Evolutionary conservation across 805 yeast genomes (phyloP), one percentile per base, ranked within the genome.

Genomic region (Cyberlindnera maritima): DNA sequence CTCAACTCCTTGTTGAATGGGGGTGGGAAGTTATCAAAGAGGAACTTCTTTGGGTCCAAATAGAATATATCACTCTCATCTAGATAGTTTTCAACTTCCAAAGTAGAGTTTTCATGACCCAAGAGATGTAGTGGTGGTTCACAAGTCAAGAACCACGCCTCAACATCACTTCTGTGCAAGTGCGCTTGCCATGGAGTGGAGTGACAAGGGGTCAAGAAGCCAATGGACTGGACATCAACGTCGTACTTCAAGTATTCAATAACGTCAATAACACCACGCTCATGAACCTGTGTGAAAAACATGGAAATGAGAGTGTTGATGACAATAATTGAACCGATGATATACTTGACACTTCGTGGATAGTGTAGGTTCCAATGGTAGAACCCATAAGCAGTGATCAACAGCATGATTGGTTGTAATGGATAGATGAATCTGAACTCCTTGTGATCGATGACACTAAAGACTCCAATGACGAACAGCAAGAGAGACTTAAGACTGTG

Each of bases 111-210:
- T 4, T 60, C 53, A 23, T 64, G 65, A 17, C 59, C 54, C 20
- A 71, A 37, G 9, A 72, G 47, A 55, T 68, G 67, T 21, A 70
- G 62, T 1, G 99, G 98, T 0, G 99, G 99, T 47, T 89, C 95
- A 64, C 99, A 94, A 0, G 96, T 80, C 35, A 94, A 69, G 45
- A 84, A 83, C 96, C 96, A 87, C 1, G 82, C 75, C 1, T 62
- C 55, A 4, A 76, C 60, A 23, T 71, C 75, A 10, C 69, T 63
- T 19, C 86, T 67, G 59, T 91, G 96, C 35, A 94, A 66, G 61
- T 85, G 81, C 21, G 94, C 79, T 60, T 89, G 96, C 82, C 94
- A 87, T 2, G 99, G 99, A 0, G 97, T 92, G 0, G 98, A 91
- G 64, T 94, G 99, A 59, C 99, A 94, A 0, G 99, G 99, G 61